Conservation (phyloP, 495 filamentous ascomycete species). For the Aspergillus steynii region DNA sequence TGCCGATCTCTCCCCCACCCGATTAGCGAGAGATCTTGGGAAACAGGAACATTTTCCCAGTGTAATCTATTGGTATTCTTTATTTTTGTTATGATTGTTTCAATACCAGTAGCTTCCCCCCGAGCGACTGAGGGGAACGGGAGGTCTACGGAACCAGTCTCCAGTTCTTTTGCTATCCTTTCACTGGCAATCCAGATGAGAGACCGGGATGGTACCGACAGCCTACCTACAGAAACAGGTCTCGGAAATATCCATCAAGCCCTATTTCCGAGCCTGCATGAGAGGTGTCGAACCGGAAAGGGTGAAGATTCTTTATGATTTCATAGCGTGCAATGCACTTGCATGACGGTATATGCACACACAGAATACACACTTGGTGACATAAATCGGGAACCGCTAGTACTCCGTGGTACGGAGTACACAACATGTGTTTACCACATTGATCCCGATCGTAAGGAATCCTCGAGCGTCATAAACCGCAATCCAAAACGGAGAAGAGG, state of each 20-base stretch:
- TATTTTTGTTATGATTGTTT: neutral
- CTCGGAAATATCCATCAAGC: neutral
- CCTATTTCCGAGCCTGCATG: neutral
- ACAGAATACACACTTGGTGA: no score
- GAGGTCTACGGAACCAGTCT: neutral
- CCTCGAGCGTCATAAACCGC: no score
- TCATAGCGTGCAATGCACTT: neutral
- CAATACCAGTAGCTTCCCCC: neutral
- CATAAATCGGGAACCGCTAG: no score
- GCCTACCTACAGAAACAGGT: neutral
- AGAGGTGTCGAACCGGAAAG: neutral
- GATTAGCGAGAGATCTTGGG: slow-evolving; percentile 1
- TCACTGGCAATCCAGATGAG: neutral
- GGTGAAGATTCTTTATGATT: neutral
- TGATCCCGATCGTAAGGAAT: no score
- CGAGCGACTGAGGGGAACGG: no score
- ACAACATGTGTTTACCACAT: no score
- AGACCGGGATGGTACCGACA: neutral
- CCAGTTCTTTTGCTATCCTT: neutral
- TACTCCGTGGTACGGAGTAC: no score
- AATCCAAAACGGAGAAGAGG: no score
- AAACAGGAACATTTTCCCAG: neutral
- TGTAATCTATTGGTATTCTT: neutral
- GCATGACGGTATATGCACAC: neutral
- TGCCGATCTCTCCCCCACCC: slow-evolving; percentile 7